phyloP scores from a whole-genome alignment of 2,329 filamentous ascomycete genomes.

The Rhinocladiella mackenziei region DNA sequence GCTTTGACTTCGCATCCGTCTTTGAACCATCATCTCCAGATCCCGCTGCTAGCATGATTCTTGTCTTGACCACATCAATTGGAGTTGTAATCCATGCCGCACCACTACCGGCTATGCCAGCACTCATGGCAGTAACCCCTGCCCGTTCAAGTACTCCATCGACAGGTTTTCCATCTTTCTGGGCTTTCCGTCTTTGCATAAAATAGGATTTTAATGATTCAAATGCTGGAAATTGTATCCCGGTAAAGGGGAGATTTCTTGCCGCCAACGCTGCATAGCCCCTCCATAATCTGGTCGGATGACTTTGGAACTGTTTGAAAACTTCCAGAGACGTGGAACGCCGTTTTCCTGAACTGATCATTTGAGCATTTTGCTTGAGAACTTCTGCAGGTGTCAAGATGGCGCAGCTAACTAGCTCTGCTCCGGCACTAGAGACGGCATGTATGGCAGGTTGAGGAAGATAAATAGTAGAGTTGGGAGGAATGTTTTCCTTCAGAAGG shows the following conservation, averaged over 20 bases:
- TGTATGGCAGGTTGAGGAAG: slow-evolving; percentile 69
- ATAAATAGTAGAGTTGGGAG: slow-evolving; percentile 40
- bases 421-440: slow-evolving; percentile 67
- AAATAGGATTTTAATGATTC: slow-evolving; percentile 63
- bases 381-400: slow-evolving; percentile 87
- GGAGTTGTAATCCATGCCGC: slow-evolving; percentile 82
- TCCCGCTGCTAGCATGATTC: slow-evolving; percentile 71
- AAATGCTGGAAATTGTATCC: slow-evolving; percentile 83
- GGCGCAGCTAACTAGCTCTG: slow-evolving; percentile 78
- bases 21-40: slow-evolving; percentile 34
- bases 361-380: slow-evolving; percentile 90
- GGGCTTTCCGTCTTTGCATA: slow-evolving; percentile 40
- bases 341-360: slow-evolving; percentile 49
- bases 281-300: slow-evolving; percentile 54
- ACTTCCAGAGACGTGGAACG: slow-evolving; percentile 53
- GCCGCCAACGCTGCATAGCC: slow-evolving; percentile 80
- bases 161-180: slow-evolving; percentile 35
- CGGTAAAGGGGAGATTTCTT: slow-evolving; percentile 81
- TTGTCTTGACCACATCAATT: slow-evolving; percentile 82
- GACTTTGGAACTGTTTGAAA: slow-evolving; percentile 53
- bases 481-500: slow-evolving; percentile 52
- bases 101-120: slow-evolving; percentile 67
- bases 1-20: slow-evolving; percentile 15
- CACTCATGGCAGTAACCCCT: slow-evolving; percentile 67
- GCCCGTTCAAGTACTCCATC: slow-evolving; percentile 60